Evolutionary conservation across 129 eudicot species (phyloP).

Genomic region (Artemisia annua): DNA sequence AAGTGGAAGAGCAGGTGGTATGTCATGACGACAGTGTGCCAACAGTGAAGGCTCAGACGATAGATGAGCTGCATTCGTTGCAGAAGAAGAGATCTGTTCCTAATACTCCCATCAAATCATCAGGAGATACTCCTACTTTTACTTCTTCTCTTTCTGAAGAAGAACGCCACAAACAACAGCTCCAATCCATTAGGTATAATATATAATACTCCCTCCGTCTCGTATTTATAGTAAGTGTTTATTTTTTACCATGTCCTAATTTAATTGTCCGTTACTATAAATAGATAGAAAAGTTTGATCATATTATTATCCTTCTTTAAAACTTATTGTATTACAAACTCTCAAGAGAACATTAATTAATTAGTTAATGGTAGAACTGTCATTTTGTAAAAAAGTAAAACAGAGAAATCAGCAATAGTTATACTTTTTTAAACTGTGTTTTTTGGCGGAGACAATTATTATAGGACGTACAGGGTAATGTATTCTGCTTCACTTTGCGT

Average conservation of each 20-base stretch:
- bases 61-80: slow-evolving; percentile 86
- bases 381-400: too few relatives aligned
- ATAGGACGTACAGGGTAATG: too few relatives aligned
- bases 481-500: too few relatives aligned
- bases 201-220: background rate
- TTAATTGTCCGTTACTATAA: too few relatives aligned
- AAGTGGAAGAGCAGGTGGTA: slow-evolving; percentile 4
- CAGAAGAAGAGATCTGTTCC: slow-evolving; percentile 86
- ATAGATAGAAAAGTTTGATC: too few relatives aligned
- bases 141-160: slow-evolving; percentile 46
- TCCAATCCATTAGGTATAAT: slow-evolving; percentile 72
- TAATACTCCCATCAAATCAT: slow-evolving; percentile 49
- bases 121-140: slow-evolving; percentile 22
- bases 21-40: slow-evolving; percentile 81
- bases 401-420: too few relatives aligned
- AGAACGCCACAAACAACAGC: slow-evolving; percentile 67
- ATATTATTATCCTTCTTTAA: too few relatives aligned
- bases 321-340: too few relatives aligned
- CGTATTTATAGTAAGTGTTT: slow-evolving; percentile 32
- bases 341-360: too few relatives aligned
- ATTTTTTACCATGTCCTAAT: slow-evolving; percentile 2
- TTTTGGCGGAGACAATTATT: too few relatives aligned
- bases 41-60: slow-evolving; percentile 78
- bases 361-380: too few relatives aligned
- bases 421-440: too few relatives aligned